A percentile compares a stretch with the other conserved stretches of the same genome.
phyloP scores from a whole-genome alignment of 73 alveolate species.

The Paramecium tetraurelia region DNA sequence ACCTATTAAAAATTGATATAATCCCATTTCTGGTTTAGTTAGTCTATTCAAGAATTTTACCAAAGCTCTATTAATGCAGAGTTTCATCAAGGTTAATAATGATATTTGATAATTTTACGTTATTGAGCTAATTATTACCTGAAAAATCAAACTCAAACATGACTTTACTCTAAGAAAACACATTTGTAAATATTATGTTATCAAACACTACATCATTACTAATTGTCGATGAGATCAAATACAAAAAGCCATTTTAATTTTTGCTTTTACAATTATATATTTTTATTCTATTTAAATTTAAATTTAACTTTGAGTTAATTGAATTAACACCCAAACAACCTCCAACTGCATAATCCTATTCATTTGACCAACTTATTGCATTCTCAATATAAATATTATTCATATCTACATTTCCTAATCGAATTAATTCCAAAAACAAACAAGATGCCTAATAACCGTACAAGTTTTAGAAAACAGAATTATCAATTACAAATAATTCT shows the following conservation, averaged over 20 bases:
- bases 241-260: neutral
- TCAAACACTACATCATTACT: neutral
- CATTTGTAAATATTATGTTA: neutral
- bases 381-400: neutral
- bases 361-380: neutral
- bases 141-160: neutral
- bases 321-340: neutral
- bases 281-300: neutral
- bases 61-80: neutral
- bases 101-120: neutral
- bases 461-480: neutral
- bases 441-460: neutral
- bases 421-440: neutral
- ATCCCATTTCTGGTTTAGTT: neutral
- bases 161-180: neutral
- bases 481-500: neutral
- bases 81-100: neutral
- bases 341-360: neutral
- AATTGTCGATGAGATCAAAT: neutral
- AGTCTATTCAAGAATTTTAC: neutral
- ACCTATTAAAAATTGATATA: neutral
- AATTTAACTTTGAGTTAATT: neutral
- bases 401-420: neutral
- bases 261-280: neutral
- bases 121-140: neutral